Evolutionary conservation across 2,329 filamentous ascomycete species (phyloP), one percentile per base, ranked within the genome.

Genomic region (Fonsecaea multimorphosa): DNA sequence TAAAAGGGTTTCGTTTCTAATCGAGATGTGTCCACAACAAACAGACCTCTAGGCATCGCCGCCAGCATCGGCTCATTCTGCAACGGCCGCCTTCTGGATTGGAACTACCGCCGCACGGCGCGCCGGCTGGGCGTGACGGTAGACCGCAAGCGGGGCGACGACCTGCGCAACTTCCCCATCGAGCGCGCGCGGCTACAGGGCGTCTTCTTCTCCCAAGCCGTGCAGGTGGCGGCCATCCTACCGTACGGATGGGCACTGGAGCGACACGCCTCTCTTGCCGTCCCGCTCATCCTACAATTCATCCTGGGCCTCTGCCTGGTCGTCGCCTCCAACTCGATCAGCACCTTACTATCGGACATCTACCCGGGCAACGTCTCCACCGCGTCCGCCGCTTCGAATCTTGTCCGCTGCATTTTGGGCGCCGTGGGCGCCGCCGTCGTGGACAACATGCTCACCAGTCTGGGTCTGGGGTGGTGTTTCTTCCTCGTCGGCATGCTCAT

Each of bases 171-270:
- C 1, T 82, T 82, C 34, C 79, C 80, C 1, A 79, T 83, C 63
- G 81, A 83, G 63, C 74, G 73, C 14, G 79, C 78, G 1, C 74
- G 81, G 4, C 69, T 83, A 12, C 74, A 81, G 62, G 74, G 80
- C 46, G 79, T 60, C 24, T 64, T 60, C 49, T 38, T 19, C 8
- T 14, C 24, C 3, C 56, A 55, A 46, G 36, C 11, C 9, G 6
- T 64, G 19, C 49, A 56, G 22, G 36, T 61, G 4, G 62, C 57
- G 14, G 62, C 36, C 9, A 24, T 64, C 14, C 3, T 56, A 6
- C 32, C 49, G 2, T 64, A 64, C 38, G 62, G 62, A 9, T 64
- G 62, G 62, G 31, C 57, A 36, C 57, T 64, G 14, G 27, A 64
- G 24, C 46, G 32, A 16, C 24, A 51, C 24, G 62, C 57, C 29